These are phyloP conservation scores for Diaporthe ilicicola DNA, from an alignment of 2,329 filamentous ascomycete genomes.

Conservation along the genomic window DNA sequence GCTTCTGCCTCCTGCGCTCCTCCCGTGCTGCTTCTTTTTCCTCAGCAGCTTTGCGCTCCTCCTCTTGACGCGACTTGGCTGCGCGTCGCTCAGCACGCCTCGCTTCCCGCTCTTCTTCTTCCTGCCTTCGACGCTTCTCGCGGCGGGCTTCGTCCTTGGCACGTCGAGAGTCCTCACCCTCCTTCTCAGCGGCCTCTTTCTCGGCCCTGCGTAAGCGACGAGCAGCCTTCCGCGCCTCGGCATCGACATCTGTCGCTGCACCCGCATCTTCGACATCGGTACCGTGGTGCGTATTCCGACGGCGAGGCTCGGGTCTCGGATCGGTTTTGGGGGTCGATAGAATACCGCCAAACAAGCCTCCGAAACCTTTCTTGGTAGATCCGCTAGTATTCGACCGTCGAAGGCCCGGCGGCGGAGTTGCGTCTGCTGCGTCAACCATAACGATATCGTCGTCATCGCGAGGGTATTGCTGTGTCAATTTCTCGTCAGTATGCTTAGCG, in stretches of 20 bases:
- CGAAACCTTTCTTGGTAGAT: conserved; percentile 62
- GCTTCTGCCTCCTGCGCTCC: conserved; percentile 49
- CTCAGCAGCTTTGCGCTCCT: conserved; percentile 58
- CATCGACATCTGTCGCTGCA: conserved; percentile 61
- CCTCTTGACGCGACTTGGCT: conserved; percentile 57
- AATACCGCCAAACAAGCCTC: conserved; percentile 70
- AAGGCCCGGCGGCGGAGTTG: conserved; percentile 56
- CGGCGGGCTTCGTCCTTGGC: conserved; percentile 65
- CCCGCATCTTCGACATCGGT: conserved; percentile 65
- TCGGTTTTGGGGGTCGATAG: conserved; percentile 56
- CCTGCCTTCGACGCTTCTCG: conserved; percentile 62
- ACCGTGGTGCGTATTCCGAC: conserved; percentile 58
- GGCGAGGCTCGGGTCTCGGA: conserved; percentile 53
- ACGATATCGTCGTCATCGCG: conserved; percentile 68
- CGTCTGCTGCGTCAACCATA: conserved; percentile 61
- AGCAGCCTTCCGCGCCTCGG: conserved; percentile 69
- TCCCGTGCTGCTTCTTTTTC: conserved; percentile 43
- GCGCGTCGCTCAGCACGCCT: conserved; percentile 63
- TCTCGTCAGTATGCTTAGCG: conserved; percentile 45
- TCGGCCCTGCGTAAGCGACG: conserved; percentile 68
- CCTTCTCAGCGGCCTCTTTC: conserved; percentile 49
- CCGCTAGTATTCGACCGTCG: conserved; percentile 70
- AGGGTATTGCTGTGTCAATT: conserved; percentile 67
- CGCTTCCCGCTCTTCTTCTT: conserved; percentile 69
- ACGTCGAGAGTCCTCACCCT: conserved; percentile 63